These are phyloP conservation scores for Backusella tuberculispora DNA, from an alignment of 192 early-diverging fungal species.

Conservation along the genomic window DNA sequence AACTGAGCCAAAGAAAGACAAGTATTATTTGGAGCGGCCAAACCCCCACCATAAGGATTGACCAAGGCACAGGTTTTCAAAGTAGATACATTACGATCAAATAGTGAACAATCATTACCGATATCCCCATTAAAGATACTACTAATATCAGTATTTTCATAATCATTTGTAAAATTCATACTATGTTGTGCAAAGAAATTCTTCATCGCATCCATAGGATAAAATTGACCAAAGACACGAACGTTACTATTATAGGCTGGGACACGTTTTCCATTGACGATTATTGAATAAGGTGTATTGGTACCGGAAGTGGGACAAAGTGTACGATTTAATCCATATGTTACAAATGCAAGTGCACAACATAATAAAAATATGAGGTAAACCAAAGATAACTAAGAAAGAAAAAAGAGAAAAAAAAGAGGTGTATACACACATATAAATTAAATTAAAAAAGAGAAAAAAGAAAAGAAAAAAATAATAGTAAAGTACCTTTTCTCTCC, in stretches of 20 bases:
- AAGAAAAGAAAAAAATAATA: neutral
- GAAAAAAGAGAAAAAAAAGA: neutral
- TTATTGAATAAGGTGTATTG: conserved; percentile 29
- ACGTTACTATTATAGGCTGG: conserved; percentile 32
- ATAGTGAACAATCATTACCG: conserved; percentile 15
- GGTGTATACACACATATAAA: no score
- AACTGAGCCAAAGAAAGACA: conserved; percentile 33
- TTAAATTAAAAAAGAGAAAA: neutral
- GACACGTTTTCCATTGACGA: conserved; percentile 11
- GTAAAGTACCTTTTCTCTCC: conserved; percentile 57
- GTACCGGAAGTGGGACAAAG: conserved; percentile 37
- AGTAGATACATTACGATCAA: neutral
- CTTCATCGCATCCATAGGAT: conserved; percentile 24
- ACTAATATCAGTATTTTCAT: conserved; percentile 38
- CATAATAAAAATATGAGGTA: conserved; percentile 46
- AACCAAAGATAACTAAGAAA: conserved; percentile 38
- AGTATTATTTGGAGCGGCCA: conserved; percentile 14
- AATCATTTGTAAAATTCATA: conserved; percentile 35
- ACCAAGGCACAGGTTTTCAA: conserved; percentile 12
- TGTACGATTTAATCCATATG: conserved; percentile 44
- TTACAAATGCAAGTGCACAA: conserved; percentile 45
- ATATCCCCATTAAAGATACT: conserved; percentile 40
- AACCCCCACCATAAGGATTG: conserved; percentile 34
- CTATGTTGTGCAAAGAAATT: conserved; percentile 25
- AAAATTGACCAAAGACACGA: conserved; percentile 41